These are phyloP conservation scores for Fusarium sp. DNA, from an alignment of 2,329 filamentous ascomycete genomes.

Conservation along the genomic window DNA sequence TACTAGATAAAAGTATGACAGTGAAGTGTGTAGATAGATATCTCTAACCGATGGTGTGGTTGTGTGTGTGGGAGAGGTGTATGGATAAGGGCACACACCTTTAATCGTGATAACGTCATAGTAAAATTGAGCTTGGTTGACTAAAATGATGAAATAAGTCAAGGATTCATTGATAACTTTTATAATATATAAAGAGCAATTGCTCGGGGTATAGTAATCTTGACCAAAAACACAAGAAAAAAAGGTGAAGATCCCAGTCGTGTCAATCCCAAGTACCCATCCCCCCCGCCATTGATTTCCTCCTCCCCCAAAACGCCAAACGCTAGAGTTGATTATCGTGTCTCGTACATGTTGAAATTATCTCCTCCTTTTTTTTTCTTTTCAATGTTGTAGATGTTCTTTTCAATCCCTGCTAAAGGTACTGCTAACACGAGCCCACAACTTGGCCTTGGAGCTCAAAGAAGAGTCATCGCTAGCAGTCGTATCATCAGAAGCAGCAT, in stretches of 20 bases:
- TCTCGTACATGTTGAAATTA: slow-evolving; percentile 7
- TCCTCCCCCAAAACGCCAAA: slow-evolving; percentile 38
- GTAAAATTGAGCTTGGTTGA: background rate
- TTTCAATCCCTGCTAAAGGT: slow-evolving; percentile 46
- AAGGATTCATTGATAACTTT: slow-evolving; percentile 9
- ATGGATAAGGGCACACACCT: background rate
- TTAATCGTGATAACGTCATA: background rate
- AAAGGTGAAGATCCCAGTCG: background rate
- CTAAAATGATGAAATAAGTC: background rate
- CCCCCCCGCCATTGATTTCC: slow-evolving; percentile 13
- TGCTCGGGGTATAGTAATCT: slow-evolving; percentile 54
- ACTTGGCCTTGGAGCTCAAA: slow-evolving; percentile 45
- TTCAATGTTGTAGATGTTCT: background rate
- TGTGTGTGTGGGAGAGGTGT: background rate
- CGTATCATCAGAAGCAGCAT: slow-evolving; percentile 48
- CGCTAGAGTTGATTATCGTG: slow-evolving; percentile 18
- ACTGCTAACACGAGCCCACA: slow-evolving; percentile 48
- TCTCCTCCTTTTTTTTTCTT: background rate
- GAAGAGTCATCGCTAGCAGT: slow-evolving; percentile 42
- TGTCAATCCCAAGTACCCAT: slow-evolving; percentile 30
- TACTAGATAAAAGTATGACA: background rate
- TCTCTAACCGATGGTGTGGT: background rate
- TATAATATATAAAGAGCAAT: slow-evolving; percentile 18
- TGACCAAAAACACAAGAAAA: slow-evolving; percentile 57
- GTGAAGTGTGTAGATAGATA: background rate